Conservation (phyloP, 1,139 yeast species). For the Hansenula lynferdii region DNA sequence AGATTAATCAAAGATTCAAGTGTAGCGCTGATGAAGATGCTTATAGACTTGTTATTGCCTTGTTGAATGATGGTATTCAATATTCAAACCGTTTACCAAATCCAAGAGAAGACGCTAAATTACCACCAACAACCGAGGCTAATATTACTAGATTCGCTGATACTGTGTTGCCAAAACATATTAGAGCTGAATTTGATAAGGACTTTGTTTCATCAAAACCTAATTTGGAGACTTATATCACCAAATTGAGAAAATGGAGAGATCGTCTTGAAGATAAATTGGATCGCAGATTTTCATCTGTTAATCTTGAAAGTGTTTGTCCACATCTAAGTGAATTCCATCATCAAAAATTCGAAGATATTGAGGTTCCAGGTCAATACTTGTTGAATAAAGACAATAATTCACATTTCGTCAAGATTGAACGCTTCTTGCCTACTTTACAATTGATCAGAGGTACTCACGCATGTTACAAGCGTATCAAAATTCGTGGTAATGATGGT, state of each 20-base stretch:
- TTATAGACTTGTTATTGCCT: constrained; percentile 85
- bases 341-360: constrained; percentile 96
- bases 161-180: constrained; percentile 85
- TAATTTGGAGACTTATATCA: constrained; percentile 80
- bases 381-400: constrained; percentile 79
- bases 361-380: constrained; percentile 97
- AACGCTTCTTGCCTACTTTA: constrained; percentile 84
- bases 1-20: constrained; percentile 89
- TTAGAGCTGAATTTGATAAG: constrained; percentile 85
- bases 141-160: constrained; percentile 90
- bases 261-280: constrained; percentile 87
- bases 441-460: constrained; percentile 89
- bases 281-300: constrained; percentile 73
- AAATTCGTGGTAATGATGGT: constrained; percentile 93
- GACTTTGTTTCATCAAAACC: constrained; percentile 90
- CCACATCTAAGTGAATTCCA: constrained; percentile 97
- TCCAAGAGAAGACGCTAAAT: constrained; percentile 82
- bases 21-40: constrained; percentile 97
- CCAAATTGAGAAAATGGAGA: constrained; percentile 86
- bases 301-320: constrained; percentile 83
- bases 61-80: constrained; percentile 91
- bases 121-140: constrained; percentile 90
- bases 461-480: constrained; percentile 86
- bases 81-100: constrained; percentile 77
- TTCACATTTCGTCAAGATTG: constrained; percentile 86